Evolutionary conservation across 306 rosid species (phyloP), one percentile per base, ranked within the genome.

Genomic region (Castanea crenata): DNA sequence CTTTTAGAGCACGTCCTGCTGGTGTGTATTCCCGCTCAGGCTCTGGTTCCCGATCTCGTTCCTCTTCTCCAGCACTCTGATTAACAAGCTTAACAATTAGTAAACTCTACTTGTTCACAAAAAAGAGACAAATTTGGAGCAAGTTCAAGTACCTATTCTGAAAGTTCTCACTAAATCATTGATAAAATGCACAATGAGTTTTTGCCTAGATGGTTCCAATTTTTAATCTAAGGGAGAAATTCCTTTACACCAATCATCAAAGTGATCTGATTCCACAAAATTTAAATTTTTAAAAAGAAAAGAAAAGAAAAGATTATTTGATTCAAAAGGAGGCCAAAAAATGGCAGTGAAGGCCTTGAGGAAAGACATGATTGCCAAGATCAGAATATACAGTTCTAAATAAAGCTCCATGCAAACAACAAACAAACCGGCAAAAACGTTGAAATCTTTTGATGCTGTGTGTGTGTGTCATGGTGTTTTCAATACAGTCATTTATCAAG

Each of bases 1-100:
- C 83, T 83, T 89, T 96, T 73, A 90, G 87, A 78, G 99, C 97
- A 58, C 98, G 94, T 82, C 99, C 99, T 51, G 99, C 99, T 18
- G 97, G 92, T 49, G 99, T 96, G 82, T 96, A 96, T 81, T 93
- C 98, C 69, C 91, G 92, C 85, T 83, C 97, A 9, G 96, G 98
- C 88, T 91, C 99, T 31, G 97, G 99, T 81, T 88, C 98, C 9
- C 88, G 97, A 69, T 73, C 94, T 71, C 78, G 88, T 67, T 90
- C 99, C 73, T 90, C 94, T 75, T 93, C 98, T 27, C 85, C 96
- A 25, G 93, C 92, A 86, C 94, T 87, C 99, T 93, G 98, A 78
- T 79, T 76, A 56, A 76, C 79, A 82, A 80, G 71, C 77, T 65
- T 65, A 74, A 81, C 75, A 74, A 73, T 80, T 77, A 77, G 76